Evolutionary conservation across 257 asterid species (phyloP).

Genomic region (Cynanchum wilfordii): DNA sequence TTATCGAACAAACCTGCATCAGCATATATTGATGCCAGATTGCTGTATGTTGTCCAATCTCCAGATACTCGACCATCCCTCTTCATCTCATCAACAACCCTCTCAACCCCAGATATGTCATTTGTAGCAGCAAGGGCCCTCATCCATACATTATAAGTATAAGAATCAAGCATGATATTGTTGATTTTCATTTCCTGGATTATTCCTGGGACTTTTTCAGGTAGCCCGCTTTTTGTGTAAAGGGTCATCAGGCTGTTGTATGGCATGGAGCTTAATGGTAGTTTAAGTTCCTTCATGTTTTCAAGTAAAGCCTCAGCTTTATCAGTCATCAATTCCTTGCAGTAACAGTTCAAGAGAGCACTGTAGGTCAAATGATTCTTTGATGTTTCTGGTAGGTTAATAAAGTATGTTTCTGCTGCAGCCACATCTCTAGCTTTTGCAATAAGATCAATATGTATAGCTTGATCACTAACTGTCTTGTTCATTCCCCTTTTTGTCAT

Average conservation of each 20-base stretch:
- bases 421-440: constrained; percentile 62
- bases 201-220: constrained; percentile 53
- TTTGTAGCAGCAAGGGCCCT: constrained; percentile 76
- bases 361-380: constrained; percentile 74
- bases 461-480: constrained; percentile 83
- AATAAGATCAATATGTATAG: constrained; percentile 79
- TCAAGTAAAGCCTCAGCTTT: constrained; percentile 64
- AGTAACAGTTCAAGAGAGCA: constrained; percentile 88
- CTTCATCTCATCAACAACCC: constrained; percentile 91
- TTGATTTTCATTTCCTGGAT: constrained; percentile 82
- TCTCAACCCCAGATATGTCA: constrained; percentile 76
- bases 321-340: constrained; percentile 66
- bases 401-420: constrained; percentile 75
- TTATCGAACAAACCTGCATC: constrained; percentile 66
- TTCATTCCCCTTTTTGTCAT: constrained; percentile 84
- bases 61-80: constrained; percentile 79
- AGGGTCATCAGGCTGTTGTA: constrained; percentile 90
- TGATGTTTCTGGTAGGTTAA: constrained; percentile 63
- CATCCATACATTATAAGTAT: constrained; percentile 90
- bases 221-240: constrained; percentile 47
- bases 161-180: constrained; percentile 62
- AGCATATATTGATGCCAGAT: constrained; percentile 82
- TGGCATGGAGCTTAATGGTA: constrained; percentile 69
- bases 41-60: constrained; percentile 95
- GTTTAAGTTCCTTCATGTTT: constrained; percentile 82